phyloP scores from a whole-genome alignment of 441 rosid species.

The Corymbia calophylla region DNA sequence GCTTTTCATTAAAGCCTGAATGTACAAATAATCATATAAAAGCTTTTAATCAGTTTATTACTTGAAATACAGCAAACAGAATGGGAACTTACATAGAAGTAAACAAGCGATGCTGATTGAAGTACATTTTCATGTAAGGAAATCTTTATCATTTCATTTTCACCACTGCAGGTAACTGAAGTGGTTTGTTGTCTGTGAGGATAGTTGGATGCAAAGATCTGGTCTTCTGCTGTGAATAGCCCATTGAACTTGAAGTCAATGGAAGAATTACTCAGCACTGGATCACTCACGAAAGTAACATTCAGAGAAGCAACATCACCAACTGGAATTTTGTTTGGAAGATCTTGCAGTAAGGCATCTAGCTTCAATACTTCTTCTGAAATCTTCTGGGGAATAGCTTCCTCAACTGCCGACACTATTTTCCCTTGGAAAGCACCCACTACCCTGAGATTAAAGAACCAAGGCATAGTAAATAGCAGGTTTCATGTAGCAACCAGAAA shows the following conservation, averaged over 20 bases:
- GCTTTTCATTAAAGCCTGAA: background rate
- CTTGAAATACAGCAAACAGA: background rate
- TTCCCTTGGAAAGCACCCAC: slow-evolving; percentile 3
- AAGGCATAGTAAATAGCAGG: background rate
- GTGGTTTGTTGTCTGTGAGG: background rate
- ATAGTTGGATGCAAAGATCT: background rate
- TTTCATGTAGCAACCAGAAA: background rate
- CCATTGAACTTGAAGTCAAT: slow-evolving; percentile 4
- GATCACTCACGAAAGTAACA: slow-evolving; percentile 2
- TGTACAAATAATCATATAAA: background rate
- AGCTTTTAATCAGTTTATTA: background rate
- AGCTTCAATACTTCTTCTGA: background rate
- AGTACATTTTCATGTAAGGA: slow-evolving; percentile 11
- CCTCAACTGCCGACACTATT: slow-evolving; percentile 4
- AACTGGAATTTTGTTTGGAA: slow-evolving; percentile 8
- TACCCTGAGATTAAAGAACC: background rate
- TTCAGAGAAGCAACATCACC: slow-evolving; percentile 3
- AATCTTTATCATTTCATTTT: slow-evolving; percentile 1
- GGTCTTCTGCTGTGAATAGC: background rate
- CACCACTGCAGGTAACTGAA: background rate
- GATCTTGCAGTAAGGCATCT: slow-evolving; percentile 4
- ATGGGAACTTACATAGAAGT: slow-evolving; percentile 2
- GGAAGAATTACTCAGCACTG: background rate
- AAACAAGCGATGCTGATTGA: slow-evolving; percentile 2
- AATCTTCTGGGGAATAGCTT: slow-evolving; percentile 6